Evolutionary conservation across 305 asterid genomes (phyloP).

Genomic region (Plantago lanceolata): DNA sequence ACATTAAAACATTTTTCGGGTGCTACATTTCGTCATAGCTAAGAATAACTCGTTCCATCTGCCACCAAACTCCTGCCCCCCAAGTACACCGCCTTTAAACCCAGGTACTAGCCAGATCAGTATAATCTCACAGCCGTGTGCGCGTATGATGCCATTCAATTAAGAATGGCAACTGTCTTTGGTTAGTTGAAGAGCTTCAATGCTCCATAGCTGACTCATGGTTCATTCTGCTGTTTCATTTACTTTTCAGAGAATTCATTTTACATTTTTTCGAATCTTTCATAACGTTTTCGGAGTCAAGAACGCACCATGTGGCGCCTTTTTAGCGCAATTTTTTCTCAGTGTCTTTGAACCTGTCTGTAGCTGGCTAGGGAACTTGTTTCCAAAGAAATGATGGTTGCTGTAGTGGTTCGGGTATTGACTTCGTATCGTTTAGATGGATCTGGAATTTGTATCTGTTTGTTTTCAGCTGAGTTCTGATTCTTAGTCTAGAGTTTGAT

Average conservation of each 20-base stretch:
- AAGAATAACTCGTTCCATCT: not conserved
- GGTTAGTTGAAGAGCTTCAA: constrained; percentile 55
- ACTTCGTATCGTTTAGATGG: not conserved
- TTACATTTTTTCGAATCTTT: not conserved
- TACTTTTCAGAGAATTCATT: constrained; percentile 3
- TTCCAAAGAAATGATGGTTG: not conserved
- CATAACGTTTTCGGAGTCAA: constrained; percentile 5
- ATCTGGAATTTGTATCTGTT: too few species aligned
- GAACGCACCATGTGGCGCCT: constrained; percentile 8
- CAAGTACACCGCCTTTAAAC: not conserved
- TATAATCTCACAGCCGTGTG: not conserved
- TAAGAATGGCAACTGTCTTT: not conserved
- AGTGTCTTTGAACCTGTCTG: not conserved
- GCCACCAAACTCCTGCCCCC: not conserved
- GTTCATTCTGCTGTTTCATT: constrained; percentile 22
- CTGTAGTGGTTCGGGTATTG: constrained; percentile 13
- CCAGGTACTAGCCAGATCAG: not conserved
- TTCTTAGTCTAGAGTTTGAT: too few species aligned
- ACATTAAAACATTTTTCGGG: not conserved
- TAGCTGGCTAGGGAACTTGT: not conserved
- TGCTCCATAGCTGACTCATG: constrained; percentile 39
- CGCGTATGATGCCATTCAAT: constrained; percentile 23
- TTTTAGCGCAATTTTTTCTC: not conserved
- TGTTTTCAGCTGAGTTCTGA: too few species aligned
- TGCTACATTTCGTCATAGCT: not conserved